Evolutionary conservation across 768 basidiomycete species (phyloP), one percentile per base, ranked within the genome.

Genomic region (Amanita pseudoporphyria): DNA sequence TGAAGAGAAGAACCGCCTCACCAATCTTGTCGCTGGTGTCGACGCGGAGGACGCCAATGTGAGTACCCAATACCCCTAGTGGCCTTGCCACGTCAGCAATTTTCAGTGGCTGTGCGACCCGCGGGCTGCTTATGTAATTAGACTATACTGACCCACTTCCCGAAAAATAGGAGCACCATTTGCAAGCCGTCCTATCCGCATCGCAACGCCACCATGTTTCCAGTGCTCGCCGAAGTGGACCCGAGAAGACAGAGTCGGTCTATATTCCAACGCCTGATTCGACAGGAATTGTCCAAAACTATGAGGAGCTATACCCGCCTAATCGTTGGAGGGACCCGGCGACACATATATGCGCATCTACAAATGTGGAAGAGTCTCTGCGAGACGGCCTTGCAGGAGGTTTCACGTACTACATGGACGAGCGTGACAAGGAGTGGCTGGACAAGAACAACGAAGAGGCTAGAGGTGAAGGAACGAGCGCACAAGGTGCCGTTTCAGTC

Each of bases 261-360:
- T 88, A 77, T 66, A 99, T 99, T 58, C 96, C 96, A 2, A 95
- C 88, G 3, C 94, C 96, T 0, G 91, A 93, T 62, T 87, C 88
- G 1, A 85, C 83, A 6, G 87, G 89, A 42, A 56, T 87, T 56
- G 82, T 87, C 49, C 76, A 78, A 26, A 82, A 91, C 58, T 94
- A 89, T 63, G 78, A 78, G 9, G 74, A 82, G 6, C 70, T 93
- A 28, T 97, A 97, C 59, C 79, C 81, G 6, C 51, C 74, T 13
- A 67, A 70, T 24, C 69, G 70, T 47, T 96, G 87, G 85, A 76
- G 71, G 53, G 89, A 96, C 57, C 84, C 94, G 1, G 63, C 72
- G 16, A 76, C 83, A 0, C 92, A 86, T 62, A 72, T 95, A 49
- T 80, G 82, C 50, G 87, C 83, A 30, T 93, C 91, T 6, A 81